Evolutionary conservation across 371 early-diverging fungal species (phyloP), one percentile per base, ranked within the genome.

Genomic region (Coemansia linderi): DNA sequence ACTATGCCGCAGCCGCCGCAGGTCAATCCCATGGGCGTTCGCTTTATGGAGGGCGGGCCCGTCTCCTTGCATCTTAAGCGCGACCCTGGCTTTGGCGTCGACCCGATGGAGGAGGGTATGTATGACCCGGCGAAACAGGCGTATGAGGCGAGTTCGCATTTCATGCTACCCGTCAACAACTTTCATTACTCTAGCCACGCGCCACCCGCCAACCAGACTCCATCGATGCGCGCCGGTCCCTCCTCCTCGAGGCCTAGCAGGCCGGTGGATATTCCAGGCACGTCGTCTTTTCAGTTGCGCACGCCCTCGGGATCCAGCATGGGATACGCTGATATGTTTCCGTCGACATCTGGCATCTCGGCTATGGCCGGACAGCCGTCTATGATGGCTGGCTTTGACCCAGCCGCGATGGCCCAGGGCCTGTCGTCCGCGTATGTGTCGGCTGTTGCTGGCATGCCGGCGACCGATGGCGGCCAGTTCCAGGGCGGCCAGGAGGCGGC

Each of bases 351-450:
- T 5, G 60, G 72, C 15, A 64, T 60, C 24, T 41, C 65, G 19
- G 17, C 56, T 5, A 29, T 27, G 41, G 56, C 68, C n/a, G 54
- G 54, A 22, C 37, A 41, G 59, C 40, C 63, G 36, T 19, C 57
- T 6, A 10, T 57, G 3, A 58, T 63, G n/a, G 57, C 69, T 7
- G 58, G 44, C 15, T 78, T 74, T 67, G 74, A 78, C 38, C 79
- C 79, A 6, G 61, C 62, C 7, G 31, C 38, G 15, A 50, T 78
- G 17, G 79, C 79, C 1, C 79, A 78, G 58, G 40, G 64, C 19
- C 69, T 78, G 59, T 78, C 79, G 24, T 78, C 79, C 2, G 75
- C 71, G 7, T 78, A 78, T 19, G 79, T 66, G 13, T 78, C 79
- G 5, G 75, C 54, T 3, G 58, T 78, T 13, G 71, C 75, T 3